These are phyloP conservation scores for Colletotrichum tabaci DNA, from an alignment of 2,329 filamentous ascomycete species.

Conservation along the genomic window DNA sequence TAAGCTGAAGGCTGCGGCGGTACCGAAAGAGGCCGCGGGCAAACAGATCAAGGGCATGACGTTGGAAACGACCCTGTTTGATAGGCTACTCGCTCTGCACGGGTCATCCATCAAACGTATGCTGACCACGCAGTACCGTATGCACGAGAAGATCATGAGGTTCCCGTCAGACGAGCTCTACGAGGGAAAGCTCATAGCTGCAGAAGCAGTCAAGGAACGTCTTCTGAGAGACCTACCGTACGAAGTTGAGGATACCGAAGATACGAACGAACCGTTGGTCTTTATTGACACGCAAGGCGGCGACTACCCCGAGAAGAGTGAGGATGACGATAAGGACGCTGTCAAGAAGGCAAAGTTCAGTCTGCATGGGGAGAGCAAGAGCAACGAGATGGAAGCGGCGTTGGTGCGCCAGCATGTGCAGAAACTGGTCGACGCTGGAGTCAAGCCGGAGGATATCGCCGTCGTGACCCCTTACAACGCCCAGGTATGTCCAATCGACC, in stretches of 20 bases:
- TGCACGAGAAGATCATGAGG: conserved; percentile 96
- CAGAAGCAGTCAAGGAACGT: conserved; percentile 81
- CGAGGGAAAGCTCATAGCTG: conserved; percentile 84
- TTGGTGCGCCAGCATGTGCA: conserved; percentile 85
- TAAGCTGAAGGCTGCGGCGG: conserved; percentile 55
- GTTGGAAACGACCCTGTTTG: conserved; percentile 93
- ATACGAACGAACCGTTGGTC: conserved; percentile 88
- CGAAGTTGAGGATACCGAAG: conserved; percentile 83
- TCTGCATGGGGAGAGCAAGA: conserved; percentile 78
- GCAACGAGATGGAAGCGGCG: conserved; percentile 90
- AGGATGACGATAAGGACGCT: conserved; percentile 75
- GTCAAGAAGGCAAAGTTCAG: conserved; percentile 61
- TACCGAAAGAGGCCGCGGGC: conserved; percentile 49
- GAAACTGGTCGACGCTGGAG: conserved; percentile 82
- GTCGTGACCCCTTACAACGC: conserved; percentile 98
- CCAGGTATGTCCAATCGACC: conserved; percentile 70
- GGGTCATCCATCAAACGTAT: conserved; percentile 90
- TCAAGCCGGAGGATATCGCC: conserved; percentile 88
- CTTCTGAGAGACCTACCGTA: conserved; percentile 85
- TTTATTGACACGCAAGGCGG: conserved; percentile 98
- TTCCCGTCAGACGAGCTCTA: conserved; percentile 95
- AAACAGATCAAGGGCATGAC: conserved; percentile 68
- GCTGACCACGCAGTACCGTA: conserved; percentile 97
- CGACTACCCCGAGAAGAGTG: conserved; percentile 86
- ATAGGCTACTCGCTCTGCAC: conserved; percentile 86